Evolutionary conservation across 805 yeast genomes (phyloP).

Genomic region (Pichia phayaonensis): DNA sequence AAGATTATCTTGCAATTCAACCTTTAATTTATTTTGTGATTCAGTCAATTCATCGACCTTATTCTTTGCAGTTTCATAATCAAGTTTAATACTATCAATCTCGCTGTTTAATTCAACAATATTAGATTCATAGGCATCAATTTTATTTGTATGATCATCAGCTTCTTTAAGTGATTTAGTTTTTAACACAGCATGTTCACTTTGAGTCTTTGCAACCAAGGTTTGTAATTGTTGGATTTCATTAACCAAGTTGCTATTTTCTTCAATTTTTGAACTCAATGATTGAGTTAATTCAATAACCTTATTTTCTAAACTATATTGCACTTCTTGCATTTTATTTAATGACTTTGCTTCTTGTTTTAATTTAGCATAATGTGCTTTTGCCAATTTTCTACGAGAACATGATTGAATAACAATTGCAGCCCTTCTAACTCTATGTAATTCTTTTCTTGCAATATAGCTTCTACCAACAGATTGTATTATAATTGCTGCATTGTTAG

Average conservation of each 20-base stretch:
- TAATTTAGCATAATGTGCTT: constrained; percentile 50
- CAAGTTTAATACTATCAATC: constrained; percentile 44
- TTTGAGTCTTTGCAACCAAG: constrained; percentile 46
- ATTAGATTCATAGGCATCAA: constrained; percentile 41
- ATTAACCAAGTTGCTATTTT: constrained; percentile 61
- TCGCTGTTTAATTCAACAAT: constrained; percentile 47
- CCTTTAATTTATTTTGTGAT: constrained; percentile 54
- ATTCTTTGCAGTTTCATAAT: constrained; percentile 48
- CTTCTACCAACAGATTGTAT: constrained; percentile 77
- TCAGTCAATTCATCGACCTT: constrained; percentile 54
- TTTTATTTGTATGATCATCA: constrained; percentile 37
- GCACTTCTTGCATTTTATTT: constrained; percentile 81
- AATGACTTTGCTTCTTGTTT: constrained; percentile 90
- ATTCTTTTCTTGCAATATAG: constrained; percentile 48
- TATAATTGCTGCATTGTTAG: constrained; percentile 54
- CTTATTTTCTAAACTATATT: constrained; percentile 90
- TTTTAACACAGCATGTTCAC: constrained; percentile 46
- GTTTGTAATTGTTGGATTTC: constrained; percentile 50
- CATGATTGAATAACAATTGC: constrained; percentile 70
- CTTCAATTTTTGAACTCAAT: constrained; percentile 70
- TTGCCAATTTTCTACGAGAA: constrained; percentile 70
- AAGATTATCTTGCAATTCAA: constrained; percentile 53
- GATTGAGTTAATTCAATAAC: constrained; percentile 93
- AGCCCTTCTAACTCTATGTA: constrained; percentile 39
- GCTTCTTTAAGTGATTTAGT: constrained; percentile 47